phyloP scores from a whole-genome alignment of 2,329 filamentous ascomycete species.

The Alternaria conjuncta region DNA sequence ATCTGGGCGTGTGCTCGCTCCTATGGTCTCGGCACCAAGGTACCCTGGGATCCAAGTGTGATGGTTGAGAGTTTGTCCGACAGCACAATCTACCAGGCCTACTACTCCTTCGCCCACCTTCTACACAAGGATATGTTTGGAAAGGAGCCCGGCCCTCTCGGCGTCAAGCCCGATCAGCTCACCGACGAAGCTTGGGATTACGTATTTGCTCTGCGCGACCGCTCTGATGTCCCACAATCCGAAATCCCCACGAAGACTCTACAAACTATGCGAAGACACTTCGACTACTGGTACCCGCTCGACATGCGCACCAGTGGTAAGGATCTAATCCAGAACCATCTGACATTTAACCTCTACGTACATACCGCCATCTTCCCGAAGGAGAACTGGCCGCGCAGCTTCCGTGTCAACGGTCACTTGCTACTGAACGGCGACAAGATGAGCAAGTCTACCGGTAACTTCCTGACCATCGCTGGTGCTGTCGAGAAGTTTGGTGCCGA shows the following conservation, averaged over 20 bases:
- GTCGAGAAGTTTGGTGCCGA: constrained; percentile 94
- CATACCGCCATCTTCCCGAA: constrained; percentile 87
- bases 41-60: constrained; percentile 91
- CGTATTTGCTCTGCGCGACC: constrained; percentile 79
- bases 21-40: constrained; percentile 89
- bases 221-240: constrained; percentile 70
- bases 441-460: constrained; percentile 97
- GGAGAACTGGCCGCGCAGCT: constrained; percentile 85
- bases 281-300: constrained; percentile 96
- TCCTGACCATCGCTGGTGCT: constrained; percentile 86
- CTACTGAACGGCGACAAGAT: constrained; percentile 98
- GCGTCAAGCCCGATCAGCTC: constrained; percentile 82
- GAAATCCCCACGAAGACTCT: constrained; percentile 77
- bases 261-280: constrained; percentile 83
- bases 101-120: constrained; percentile 66
- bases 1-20: constrained; percentile 89
- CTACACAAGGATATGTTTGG: constrained; percentile 90
- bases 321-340: constrained; percentile 74
- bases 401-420: constrained; percentile 91
- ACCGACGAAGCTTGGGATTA: constrained; percentile 97
- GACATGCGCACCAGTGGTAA: constrained; percentile 90
- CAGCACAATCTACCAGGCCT: constrained; percentile 88
- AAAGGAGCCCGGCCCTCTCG: constrained; percentile 51
- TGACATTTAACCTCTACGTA: constrained; percentile 95
- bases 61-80: constrained; percentile 92